Percentiles rank a stretch among this genome's conserved stretches.
These are phyloP conservation scores for Lanmaoa rubissima DNA, from an alignment of 768 basidiomycete species.

Conservation along the genomic window DNA sequence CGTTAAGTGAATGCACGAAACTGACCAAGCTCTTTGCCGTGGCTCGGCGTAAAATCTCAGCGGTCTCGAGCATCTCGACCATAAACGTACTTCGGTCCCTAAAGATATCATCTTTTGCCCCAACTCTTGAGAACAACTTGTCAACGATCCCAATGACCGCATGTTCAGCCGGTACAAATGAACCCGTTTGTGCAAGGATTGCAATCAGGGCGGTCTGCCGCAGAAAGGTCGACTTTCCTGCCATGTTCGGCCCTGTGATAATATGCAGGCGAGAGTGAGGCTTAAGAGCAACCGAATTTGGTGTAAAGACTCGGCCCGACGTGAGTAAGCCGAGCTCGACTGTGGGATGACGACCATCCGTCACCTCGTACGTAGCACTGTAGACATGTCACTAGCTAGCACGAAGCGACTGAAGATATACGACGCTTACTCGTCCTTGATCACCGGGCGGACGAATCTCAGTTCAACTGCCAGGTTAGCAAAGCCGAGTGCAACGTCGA, in stretches of 20 bases:
- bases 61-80: conserved; percentile 97
- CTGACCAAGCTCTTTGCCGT: conserved; percentile 80
- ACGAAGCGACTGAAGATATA: not conserved
- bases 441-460: conserved; percentile 66
- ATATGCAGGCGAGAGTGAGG: conserved; percentile 66
- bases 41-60: conserved; percentile 83
- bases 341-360: conserved; percentile 86
- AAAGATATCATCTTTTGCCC: conserved; percentile 93
- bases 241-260: conserved; percentile 96
- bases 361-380: conserved; percentile 61
- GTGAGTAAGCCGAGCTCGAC: conserved; percentile 85
- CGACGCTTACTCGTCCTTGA: conserved; percentile 64
- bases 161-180: conserved; percentile 86
- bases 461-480: conserved; percentile 77
- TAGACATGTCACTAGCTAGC: not conserved
- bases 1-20: conserved; percentile 3
- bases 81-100: conserved; percentile 95
- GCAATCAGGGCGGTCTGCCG: conserved; percentile 89
- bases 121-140: conserved; percentile 89
- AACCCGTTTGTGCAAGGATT: conserved; percentile 89
- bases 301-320: conserved; percentile 74
- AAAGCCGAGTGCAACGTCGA: conserved; percentile 83
- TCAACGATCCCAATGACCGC: conserved; percentile 87
- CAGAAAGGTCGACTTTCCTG: conserved; percentile 89
- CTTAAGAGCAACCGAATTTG: conserved; percentile 72